A percentile compares a stretch with the other conserved stretches of the same genome.
phyloP scores from a whole-genome alignment of 768 basidiomycete species.

The Kwoniella mangroviensis region DNA sequence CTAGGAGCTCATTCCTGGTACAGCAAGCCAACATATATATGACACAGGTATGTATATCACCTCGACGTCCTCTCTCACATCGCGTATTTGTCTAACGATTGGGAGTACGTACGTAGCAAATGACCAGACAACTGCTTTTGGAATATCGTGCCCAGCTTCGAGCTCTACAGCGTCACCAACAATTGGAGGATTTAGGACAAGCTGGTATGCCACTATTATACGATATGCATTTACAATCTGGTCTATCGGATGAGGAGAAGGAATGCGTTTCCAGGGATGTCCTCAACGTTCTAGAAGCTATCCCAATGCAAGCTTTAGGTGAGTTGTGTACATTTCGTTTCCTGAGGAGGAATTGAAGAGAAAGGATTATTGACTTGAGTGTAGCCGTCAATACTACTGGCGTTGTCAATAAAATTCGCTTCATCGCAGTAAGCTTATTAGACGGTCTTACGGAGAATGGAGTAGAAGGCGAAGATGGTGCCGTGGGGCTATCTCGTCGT shows the following conservation, averaged over 20 bases:
- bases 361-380: too few relatives aligned
- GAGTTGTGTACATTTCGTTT: constrained; percentile 59
- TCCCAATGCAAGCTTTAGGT: constrained; percentile 89
- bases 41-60: constrained; percentile 69
- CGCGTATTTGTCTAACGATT: too few relatives aligned
- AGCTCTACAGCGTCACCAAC: constrained; percentile 63
- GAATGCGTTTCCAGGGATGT: constrained; percentile 62
- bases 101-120: constrained; percentile 66
- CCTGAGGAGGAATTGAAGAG: too few relatives aligned
- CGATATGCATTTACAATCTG: constrained; percentile 7
- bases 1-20: constrained; percentile 77
- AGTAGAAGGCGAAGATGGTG: background rate
- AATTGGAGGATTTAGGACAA: constrained; percentile 16
- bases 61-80: too few relatives aligned
- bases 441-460: background rate
- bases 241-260: background rate
- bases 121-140: constrained; percentile 87
- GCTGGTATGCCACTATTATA: constrained; percentile 1
- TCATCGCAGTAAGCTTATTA: background rate
- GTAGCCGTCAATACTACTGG: background rate
- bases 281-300: constrained; percentile 83
- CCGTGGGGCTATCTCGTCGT: background rate
- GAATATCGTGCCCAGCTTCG: constrained; percentile 88
- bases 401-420: background rate
- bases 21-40: constrained; percentile 91